A percentile compares a stretch with the other conserved stretches of the same genome.
These are phyloP conservation scores for Hyphopichia wangnamkhiaoensis DNA, from an alignment of 1,139 yeast genomes.

Conservation along the genomic window DNA sequence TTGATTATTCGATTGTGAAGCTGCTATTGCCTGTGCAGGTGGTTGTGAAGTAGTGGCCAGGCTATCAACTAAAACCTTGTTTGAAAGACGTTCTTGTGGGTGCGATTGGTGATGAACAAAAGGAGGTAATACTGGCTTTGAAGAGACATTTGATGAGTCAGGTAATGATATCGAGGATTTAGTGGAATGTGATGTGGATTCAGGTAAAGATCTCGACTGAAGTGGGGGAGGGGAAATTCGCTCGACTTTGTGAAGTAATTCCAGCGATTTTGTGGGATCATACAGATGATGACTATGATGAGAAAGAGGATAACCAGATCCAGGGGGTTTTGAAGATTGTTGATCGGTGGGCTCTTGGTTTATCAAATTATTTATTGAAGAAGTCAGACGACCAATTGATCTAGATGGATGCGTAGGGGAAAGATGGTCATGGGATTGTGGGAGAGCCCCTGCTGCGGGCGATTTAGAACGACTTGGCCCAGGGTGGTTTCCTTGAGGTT, in stretches of 20 bases:
- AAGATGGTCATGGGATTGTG: too few relatives aligned
- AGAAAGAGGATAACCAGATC: conserved; percentile 2
- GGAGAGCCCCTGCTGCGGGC: too few relatives aligned
- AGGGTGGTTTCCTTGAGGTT: too few relatives aligned
- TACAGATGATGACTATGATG: neutral
- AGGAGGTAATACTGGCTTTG: neutral
- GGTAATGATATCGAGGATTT: conserved; percentile 7
- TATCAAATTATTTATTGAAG: neutral
- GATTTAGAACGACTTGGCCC: too few relatives aligned
- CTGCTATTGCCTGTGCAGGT: conserved; percentile 3
- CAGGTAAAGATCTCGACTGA: conserved; percentile 7
- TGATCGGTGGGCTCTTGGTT: too few relatives aligned
- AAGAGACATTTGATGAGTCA: neutral
- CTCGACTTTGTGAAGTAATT: conserved; percentile 1
- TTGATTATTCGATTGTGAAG: conserved; percentile 14
- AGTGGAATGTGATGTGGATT: conserved; percentile 5
- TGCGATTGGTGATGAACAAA: conserved; percentile 5
- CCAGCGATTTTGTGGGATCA: neutral
- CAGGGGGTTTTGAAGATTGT: conserved; percentile 5
- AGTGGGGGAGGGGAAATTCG: conserved; percentile 5
- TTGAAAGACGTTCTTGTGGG: conserved; percentile 7
- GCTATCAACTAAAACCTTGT: too few relatives aligned
- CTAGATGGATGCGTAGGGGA: too few relatives aligned
- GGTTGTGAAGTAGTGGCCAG: too few relatives aligned
- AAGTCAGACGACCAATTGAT: too few relatives aligned